These are phyloP conservation scores for Sphenostylis stenocarpa DNA, from an alignment of 306 rosid genomes.

Conservation along the genomic window DNA sequence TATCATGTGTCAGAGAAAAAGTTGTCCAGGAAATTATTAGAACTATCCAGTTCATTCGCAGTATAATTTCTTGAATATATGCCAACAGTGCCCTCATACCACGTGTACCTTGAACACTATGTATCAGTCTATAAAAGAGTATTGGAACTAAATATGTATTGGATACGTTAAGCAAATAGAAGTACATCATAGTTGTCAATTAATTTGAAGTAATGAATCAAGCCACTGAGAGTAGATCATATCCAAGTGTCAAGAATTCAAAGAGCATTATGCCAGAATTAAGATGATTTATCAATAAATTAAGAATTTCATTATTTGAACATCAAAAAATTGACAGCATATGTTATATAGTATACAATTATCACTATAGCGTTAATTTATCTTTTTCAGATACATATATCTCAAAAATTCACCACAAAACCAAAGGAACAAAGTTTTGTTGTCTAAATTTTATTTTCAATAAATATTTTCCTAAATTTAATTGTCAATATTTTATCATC, in stretches of 20 bases:
- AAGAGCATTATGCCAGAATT: background rate
- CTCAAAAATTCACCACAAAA: background rate
- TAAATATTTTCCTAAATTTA: background rate
- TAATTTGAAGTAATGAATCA: constrained; percentile 1
- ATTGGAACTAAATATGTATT: too few species aligned
- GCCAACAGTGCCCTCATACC: background rate
- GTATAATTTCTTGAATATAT: background rate
- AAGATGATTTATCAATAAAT: background rate
- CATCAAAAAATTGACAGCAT: background rate
- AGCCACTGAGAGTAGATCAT: constrained; percentile 16
- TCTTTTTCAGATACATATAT: background rate
- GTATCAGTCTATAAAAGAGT: too few species aligned
- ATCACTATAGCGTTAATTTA: background rate
- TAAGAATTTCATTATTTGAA: background rate
- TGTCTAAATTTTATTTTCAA: background rate
- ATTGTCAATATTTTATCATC: background rate
- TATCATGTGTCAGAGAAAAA: background rate
- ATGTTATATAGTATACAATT: background rate
- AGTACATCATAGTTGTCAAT: too few species aligned
- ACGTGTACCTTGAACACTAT: background rate
- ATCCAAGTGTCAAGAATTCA: background rate
- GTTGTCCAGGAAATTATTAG: background rate
- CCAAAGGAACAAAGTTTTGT: background rate
- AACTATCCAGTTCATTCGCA: background rate
- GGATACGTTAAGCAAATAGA: too few species aligned